phyloP scores from a whole-genome alignment of 2,329 filamentous ascomycete species.

The Xylaria sp. region DNA sequence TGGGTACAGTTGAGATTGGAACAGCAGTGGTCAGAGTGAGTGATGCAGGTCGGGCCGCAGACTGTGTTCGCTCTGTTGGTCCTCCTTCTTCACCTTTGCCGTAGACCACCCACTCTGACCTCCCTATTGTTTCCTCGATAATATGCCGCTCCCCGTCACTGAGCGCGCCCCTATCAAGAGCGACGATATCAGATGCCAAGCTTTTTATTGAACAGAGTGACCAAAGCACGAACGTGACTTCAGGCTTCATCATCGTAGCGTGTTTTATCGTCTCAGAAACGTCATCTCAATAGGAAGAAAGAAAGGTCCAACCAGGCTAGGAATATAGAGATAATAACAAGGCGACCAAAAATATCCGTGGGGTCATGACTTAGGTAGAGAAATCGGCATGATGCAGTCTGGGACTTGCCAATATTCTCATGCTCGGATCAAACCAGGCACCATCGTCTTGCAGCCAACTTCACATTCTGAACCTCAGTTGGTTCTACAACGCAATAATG shows the following conservation, averaged over 20 bases:
- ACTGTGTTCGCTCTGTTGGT: background rate
- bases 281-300: constrained; percentile 5
- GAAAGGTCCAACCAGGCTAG: background rate
- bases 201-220: constrained; percentile 14
- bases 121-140: background rate
- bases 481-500: background rate
- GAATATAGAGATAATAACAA: background rate
- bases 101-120: constrained; percentile 1
- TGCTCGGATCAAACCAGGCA: background rate
- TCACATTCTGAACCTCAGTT: background rate
- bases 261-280: constrained; percentile 7
- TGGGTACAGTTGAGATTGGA: background rate
- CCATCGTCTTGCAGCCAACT: background rate
- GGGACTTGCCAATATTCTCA: background rate
- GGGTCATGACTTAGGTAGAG: background rate
- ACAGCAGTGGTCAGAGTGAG: background rate
- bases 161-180: background rate
- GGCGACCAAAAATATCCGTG: background rate
- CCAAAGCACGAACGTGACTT: constrained; percentile 16
- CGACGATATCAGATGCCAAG: constrained; percentile 1
- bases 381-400: background rate
- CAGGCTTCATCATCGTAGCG: constrained; percentile 15
- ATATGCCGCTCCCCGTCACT: background rate
- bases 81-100: background rate
- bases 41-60: background rate